Conservation (phyloP, 495 filamentous ascomycete species). For the Neurospora sp. region DNA sequence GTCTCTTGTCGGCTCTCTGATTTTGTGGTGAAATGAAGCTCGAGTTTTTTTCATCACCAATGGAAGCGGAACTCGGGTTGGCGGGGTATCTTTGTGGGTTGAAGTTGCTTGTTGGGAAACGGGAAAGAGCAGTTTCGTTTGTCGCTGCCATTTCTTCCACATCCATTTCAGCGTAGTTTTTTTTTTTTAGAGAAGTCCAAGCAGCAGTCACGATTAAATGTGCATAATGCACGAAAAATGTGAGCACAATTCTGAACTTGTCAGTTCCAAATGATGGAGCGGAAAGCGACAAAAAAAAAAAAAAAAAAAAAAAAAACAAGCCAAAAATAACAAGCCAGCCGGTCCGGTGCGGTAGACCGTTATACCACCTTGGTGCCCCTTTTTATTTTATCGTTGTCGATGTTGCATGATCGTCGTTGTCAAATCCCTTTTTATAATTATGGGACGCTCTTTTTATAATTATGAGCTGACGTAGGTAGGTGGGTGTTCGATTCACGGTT, state of each 20-base stretch:
- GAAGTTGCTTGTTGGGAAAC: neutral
- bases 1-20: slow-evolving; percentile 22
- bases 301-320: neutral
- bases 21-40: neutral
- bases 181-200: neutral
- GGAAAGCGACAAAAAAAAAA: neutral
- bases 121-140: neutral
- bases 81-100: neutral
- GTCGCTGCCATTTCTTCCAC: neutral
- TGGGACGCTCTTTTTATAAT: neutral
- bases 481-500: neutral
- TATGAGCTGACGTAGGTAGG: neutral
- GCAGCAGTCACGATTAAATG: neutral
- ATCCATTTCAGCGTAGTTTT: neutral
- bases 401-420: neutral
- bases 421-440: neutral
- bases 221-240: neutral
- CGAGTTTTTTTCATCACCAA: neutral
- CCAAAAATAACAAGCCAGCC: neutral
- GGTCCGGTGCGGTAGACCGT: neutral
- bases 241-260: neutral
- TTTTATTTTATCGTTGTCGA: neutral
- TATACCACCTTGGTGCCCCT: neutral
- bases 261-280: neutral
- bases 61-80: neutral